Evolutionary conservation across 2,329 filamentous ascomycete species (phyloP), one percentile per base, ranked within the genome.

Genomic region (Samsoniella hepiali): DNA sequence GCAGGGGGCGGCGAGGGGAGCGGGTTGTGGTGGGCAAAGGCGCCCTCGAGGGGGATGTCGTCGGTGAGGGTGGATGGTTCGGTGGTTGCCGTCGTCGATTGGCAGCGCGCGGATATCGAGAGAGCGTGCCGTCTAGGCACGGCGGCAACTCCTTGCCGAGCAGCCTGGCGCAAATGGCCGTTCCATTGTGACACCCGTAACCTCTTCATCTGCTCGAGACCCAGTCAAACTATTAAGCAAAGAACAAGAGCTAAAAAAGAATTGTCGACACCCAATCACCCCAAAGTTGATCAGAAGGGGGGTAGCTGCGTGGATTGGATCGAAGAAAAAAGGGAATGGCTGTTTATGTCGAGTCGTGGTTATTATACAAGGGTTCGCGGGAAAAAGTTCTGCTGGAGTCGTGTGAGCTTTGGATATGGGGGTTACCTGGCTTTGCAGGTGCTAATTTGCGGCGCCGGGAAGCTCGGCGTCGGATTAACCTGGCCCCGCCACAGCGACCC

Each of bases 1-100:
- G 84, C 79, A 68, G 88, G 86, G 62, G 84, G 84, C 68, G 92
- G 91, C 71, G 91, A 94, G 60, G 91, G 90, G 67, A 89, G 81
- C 66, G 74, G 72, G 65, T 70, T 68, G 34, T 68, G 67, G 34
- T 65, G 65, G 42, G 60, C 47, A 29, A 57, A 42, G 44, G 60
- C 31, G 34, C 67, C 58, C n/a, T 71, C 65, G 44, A 69, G 64
- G 64, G 63, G 51, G 47, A 63, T 27, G 50, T 64, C 38, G 63
- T 70, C 64, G 58, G 69, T 64, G 27, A 67, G 40, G 31, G 73
- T 69, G 64, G 69, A 65, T 9, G 69, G 59, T 58, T 67, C 67
- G 32, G 70, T 66, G 13, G 71, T 53, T n/a, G 64, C n/a, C 8
- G 62, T 60, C 7, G 72, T 73, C n/a, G 78, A 78, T 65, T 78